These are phyloP conservation scores for Solanum hybrid DNA, from an alignment of 305 asterid species.

Conservation along the genomic window DNA sequence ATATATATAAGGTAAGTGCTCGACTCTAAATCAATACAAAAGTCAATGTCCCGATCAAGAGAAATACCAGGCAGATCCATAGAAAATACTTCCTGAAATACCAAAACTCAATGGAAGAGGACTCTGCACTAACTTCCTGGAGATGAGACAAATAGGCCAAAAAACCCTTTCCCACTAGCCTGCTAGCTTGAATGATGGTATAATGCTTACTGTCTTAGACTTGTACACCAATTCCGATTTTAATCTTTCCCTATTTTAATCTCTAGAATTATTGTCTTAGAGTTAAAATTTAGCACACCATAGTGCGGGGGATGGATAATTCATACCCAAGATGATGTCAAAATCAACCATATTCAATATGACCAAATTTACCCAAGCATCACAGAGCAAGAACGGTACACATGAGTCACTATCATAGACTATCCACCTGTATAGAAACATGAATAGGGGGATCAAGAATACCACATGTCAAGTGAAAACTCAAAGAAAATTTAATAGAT, in stretches of 20 bases:
- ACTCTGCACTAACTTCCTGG: background rate
- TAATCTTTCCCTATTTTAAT: background rate
- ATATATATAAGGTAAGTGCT: background rate
- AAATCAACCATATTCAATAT: background rate
- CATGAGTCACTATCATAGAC: background rate
- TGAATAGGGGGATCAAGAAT: background rate
- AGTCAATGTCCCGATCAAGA: background rate
- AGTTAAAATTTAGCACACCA: background rate
- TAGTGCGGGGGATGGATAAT: rapidly evolving
- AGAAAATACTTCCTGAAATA: background rate
- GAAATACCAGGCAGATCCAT: background rate
- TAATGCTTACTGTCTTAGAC: background rate
- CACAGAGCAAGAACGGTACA: background rate
- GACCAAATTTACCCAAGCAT: background rate
- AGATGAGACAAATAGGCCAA: background rate
- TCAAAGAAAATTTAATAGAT: background rate
- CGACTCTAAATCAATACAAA: background rate
- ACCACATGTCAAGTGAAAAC: background rate
- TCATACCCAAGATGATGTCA: background rate
- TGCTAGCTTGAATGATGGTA: background rate
- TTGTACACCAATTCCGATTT: background rate
- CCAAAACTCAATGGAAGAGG: background rate
- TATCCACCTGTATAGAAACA: background rate
- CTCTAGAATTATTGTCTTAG: background rate
- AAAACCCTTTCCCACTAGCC: background rate